These are phyloP conservation scores for Trametes coccinea DNA, from an alignment of 768 basidiomycete species.

Conservation along the genomic window DNA sequence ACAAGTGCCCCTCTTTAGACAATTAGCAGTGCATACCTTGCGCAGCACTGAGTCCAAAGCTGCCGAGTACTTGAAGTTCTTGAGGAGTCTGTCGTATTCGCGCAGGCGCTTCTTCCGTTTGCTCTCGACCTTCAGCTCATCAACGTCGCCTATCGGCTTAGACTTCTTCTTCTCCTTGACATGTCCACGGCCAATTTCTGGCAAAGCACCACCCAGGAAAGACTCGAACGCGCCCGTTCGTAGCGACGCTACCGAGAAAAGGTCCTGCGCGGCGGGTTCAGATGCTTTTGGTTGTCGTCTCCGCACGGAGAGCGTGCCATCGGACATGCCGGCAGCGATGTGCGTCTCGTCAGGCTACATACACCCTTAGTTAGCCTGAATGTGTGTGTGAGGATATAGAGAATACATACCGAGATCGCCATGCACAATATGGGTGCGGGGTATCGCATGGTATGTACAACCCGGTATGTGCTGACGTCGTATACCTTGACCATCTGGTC, in stretches of 20 bases:
- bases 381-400: too few relatives aligned
- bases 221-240: slow-evolving; percentile 65
- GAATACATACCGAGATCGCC: slow-evolving; percentile 76
- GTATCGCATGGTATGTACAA: slow-evolving; percentile 98
- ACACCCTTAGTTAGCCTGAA: too few relatives aligned
- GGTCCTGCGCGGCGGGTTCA: slow-evolving; percentile 44
- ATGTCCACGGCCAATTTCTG: slow-evolving; percentile 55
- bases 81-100: slow-evolving; percentile 88
- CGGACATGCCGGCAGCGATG: slow-evolving; percentile 95
- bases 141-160: slow-evolving; percentile 57
- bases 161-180: slow-evolving; percentile 49
- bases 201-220: slow-evolving; percentile 57
- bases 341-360: slow-evolving; percentile 92
- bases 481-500: slow-evolving; percentile 99
- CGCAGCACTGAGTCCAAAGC: slow-evolving; percentile 90
- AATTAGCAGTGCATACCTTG: slow-evolving; percentile 55
- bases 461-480: slow-evolving; percentile 90
- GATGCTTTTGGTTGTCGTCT: slow-evolving; percentile 76
- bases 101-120: slow-evolving; percentile 69
- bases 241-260: slow-evolving; percentile 41
- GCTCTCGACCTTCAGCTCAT: slow-evolving; percentile 79
- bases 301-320: slow-evolving; percentile 97
- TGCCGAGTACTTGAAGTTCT: slow-evolving; percentile 91
- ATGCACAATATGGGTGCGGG: slow-evolving; percentile 89
- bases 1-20: not conserved